These are phyloP conservation scores for Ormosia semicastrata DNA, from an alignment of 306 rosid species.

Conservation along the genomic window DNA sequence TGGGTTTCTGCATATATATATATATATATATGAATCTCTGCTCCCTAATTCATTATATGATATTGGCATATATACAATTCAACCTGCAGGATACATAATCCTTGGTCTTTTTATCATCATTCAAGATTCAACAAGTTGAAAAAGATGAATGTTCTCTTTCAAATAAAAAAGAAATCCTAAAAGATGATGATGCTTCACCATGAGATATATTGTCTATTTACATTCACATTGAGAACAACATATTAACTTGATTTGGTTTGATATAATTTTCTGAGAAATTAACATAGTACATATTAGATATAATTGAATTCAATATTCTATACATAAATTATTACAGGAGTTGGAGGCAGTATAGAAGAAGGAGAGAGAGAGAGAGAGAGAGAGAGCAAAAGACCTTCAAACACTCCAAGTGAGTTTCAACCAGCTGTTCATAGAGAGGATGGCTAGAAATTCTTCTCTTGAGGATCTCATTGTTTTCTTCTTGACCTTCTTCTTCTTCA, in stretches of 20 bases:
- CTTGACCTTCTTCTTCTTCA: not conserved
- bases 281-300: not conserved
- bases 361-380: not conserved
- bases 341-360: not conserved
- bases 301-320: not conserved
- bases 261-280: not conserved
- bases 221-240: not conserved
- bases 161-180: not conserved
- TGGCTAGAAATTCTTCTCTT: constrained; percentile 74
- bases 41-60: not conserved
- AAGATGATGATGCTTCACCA: not conserved
- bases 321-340: not conserved
- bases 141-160: not conserved
- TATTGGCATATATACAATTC: not conserved
- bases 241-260: not conserved
- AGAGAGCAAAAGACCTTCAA: constrained; percentile 55
- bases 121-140: not conserved
- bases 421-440: constrained; percentile 61
- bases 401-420: constrained; percentile 74
- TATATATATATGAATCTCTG: not conserved
- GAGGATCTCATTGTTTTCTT: constrained; percentile 53
- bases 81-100: not conserved
- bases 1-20: not conserved
- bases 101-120: not conserved
- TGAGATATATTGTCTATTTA: not conserved